Conservation (phyloP, 2,329 filamentous ascomycete species). For the Sporothrix humicola region DNA sequence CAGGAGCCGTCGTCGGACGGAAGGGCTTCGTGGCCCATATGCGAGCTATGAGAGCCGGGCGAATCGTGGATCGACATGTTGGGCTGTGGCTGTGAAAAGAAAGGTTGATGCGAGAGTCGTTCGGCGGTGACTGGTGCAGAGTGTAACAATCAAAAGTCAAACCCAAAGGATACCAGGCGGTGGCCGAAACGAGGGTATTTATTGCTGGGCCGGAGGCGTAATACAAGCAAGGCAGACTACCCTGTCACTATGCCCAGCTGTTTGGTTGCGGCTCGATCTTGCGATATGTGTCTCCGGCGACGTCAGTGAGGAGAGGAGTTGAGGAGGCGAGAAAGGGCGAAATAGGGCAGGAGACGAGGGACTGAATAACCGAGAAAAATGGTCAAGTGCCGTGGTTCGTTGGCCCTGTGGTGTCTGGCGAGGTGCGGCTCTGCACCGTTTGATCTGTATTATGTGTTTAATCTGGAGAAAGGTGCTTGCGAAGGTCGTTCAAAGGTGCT, state of each 20-base stretch:
- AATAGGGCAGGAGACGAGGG: background rate
- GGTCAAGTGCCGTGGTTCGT: constrained; percentile 9
- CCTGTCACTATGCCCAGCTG: constrained; percentile 5
- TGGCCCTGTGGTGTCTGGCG: background rate
- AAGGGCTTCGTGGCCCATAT: constrained; percentile 28
- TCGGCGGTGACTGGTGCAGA: background rate
- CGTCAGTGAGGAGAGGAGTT: background rate
- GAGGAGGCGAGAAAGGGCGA: no score
- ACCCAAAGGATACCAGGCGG: background rate
- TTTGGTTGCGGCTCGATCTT: background rate
- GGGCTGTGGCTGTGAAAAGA: background rate
- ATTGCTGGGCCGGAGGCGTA: background rate
- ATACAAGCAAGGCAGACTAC: background rate
- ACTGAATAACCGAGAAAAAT: background rate
- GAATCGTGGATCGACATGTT: constrained; percentile 33
- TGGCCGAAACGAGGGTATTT: constrained; percentile 8
- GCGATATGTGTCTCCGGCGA: constrained; percentile 7
- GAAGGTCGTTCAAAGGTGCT: no score
- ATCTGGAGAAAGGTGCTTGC: background rate
- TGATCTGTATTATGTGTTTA: background rate
- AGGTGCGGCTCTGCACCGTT: constrained; percentile 21
- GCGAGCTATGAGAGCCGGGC: constrained; percentile 32
- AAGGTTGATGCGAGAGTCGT: background rate
- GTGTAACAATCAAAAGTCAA: constrained; percentile 3
- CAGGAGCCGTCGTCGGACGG: constrained; percentile 51